phyloP scores from a whole-genome alignment of 257 asterid genomes.

The Capsicum rhomboideum region DNA sequence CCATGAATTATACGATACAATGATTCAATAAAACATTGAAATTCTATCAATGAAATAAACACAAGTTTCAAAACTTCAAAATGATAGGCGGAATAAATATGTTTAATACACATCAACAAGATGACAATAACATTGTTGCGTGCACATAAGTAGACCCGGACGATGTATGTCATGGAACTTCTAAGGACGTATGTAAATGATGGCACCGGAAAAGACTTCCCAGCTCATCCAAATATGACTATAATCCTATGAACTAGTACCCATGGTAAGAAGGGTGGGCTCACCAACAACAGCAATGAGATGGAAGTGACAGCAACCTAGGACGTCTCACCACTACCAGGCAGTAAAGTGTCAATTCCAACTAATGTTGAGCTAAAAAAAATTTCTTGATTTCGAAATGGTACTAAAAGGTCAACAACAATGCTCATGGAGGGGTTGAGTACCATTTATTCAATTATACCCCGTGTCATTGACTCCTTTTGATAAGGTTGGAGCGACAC shows the following conservation, averaged over 20 bases:
- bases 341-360: too few species aligned
- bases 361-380: too few species aligned
- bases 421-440: too few species aligned
- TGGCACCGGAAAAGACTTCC: neutral
- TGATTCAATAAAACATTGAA: too few species aligned
- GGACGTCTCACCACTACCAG: too few species aligned
- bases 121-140: neutral
- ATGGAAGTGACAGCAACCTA: too few species aligned
- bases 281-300: neutral
- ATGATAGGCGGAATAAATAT: neutral
- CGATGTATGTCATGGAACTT: neutral
- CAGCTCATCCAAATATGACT: neutral
- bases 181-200: neutral
- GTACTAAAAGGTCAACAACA: too few species aligned
- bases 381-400: too few species aligned
- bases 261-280: neutral
- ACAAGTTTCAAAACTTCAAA: neutral
- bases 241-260: neutral
- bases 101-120: neutral
- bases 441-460: too few species aligned
- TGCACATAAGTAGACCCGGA: neutral
- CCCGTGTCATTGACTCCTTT: too few species aligned
- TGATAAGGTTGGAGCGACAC: too few species aligned
- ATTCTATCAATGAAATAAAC: too few species aligned
- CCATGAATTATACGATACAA: neutral